Evolutionary conservation across 1,284 basidiomycete genomes (phyloP), one percentile per base, ranked within the genome.

Genomic region (Veloporphyrellus conicus): DNA sequence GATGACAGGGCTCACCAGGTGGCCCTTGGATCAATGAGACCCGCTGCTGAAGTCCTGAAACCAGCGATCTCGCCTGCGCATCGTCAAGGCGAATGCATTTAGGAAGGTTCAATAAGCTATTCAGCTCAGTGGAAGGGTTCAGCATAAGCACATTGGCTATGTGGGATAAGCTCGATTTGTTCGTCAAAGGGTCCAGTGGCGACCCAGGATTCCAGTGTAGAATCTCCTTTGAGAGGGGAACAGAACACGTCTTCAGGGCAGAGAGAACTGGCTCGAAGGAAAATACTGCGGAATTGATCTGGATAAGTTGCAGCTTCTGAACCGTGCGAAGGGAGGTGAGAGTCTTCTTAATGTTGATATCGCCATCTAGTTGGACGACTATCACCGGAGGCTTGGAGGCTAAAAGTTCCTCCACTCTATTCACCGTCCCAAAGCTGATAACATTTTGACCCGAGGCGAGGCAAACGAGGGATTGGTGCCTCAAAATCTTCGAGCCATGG

Each of bases 21-120:
- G 82, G 82, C 0, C 82, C 82, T 61, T 84, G 82, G 6, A 84
- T 80, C 7, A 84, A 56, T 0, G 81, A 76, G 1, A 84, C 65
- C 4, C 59, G 63, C 47, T 81, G 76, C 0, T 64, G 72, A 4
- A 85, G 65, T 0, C 75, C 77, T 1, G 73, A 59, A 1, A 79
- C 41, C 3, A 84, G 64, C 0, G 80, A 80, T 0, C 44, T 54
- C 0, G 70, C 68, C 55, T 85, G 82, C 0, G 78, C 68, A 0
- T 55, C 35, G 55, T 84, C 83, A 0, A 85, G 71, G 8, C 49
- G 42, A 38, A 82, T 70, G 1, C 59, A 47, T 41, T 64, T 68
- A 0, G 65, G 33, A 12, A 36, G 35, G 12, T 22, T 11, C 1
- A 69, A 61, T 0, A 56, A 4, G 1, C 23, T 0, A 12, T 10